Base-by-base conservation (phyloP, 495 filamentous ascomycete species). In the Annulohypoxylon bovei region DNA sequence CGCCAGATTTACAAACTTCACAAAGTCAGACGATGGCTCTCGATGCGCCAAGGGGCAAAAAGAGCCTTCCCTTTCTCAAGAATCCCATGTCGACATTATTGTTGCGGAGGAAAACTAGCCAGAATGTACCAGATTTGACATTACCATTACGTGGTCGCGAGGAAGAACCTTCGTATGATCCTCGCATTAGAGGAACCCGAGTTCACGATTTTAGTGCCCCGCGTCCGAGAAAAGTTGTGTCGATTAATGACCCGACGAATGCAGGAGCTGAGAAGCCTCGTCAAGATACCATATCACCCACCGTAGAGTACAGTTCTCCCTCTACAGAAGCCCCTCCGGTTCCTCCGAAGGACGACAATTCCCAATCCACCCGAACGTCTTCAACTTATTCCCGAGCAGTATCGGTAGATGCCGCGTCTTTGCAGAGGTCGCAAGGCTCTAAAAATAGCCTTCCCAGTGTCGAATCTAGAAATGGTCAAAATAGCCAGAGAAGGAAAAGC, bases 161-260 rank as follows among this genome's bases (percentile, higher is more conserved):
- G 6, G 74, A 74, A 1, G 75, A 80, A 27, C 77, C 81, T 7
- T 73, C 57, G 63, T 95, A 93, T 70, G 94, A 97, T 73, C 93
- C 93, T 16, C 80, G 93, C 42, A 98, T 98, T 71, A 87, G 88
- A 42, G 94, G 94, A 27, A 95, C 90, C 8, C 86, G 89, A 32
- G 88, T 98, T 6, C 94, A 98, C 78, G 94, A 98, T 77, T 98
- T 98, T 68, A 95, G 92, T 70, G 92, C 90, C 0, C 94, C 94
- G 8, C 83, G 93, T 35, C 85, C 87, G n/a, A 87, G 85, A 53
- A 82, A 87, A 47, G 82, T 85, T 62, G 65, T 87, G 0, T 72
- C 79, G 23, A 72, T 25, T 14, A 70, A 53, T 42, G 75, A 77
- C 14, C 12, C 52, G 9, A 46, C 46, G 27, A 54, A 14, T 32